These are phyloP conservation scores for Naganishia kalamii DNA, from an alignment of 768 basidiomycete genomes.

Conservation along the genomic window DNA sequence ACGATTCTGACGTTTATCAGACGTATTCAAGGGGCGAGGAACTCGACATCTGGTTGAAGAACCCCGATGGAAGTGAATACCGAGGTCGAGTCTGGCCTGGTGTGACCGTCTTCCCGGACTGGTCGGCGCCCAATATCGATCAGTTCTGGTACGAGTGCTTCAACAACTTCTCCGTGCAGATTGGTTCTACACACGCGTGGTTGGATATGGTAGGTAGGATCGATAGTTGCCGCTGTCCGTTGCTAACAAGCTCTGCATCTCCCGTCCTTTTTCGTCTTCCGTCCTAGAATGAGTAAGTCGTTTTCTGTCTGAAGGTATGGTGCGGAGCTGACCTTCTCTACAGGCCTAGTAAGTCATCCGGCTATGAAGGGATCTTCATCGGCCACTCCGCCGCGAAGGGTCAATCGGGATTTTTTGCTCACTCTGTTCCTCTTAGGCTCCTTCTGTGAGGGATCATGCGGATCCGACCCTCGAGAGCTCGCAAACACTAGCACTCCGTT, in stretches of 20 bases:
- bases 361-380: too few species aligned
- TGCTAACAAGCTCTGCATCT: too few species aligned
- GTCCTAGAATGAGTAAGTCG: too few species aligned
- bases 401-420: too few species aligned
- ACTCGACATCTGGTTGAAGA: constrained; percentile 62
- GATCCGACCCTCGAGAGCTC: constrained; percentile 45
- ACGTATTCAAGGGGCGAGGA: constrained; percentile 62
- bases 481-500: constrained; percentile 56
- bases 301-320: too few species aligned
- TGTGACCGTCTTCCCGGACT: constrained; percentile 61
- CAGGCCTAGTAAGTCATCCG: background rate
- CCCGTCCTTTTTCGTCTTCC: too few species aligned
- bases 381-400: too few species aligned
- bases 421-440: constrained; percentile 37
- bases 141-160: constrained; percentile 61
- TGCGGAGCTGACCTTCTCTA: too few species aligned
- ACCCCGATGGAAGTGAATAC: constrained; percentile 66
- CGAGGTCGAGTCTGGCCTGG: constrained; percentile 56
- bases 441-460: constrained; percentile 55
- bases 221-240: background rate
- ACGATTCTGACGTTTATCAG: constrained; percentile 48
- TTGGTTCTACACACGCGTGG: constrained; percentile 66
- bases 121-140: constrained; percentile 48
- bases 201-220: constrained; percentile 40
- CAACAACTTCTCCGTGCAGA: constrained; percentile 40